These are phyloP conservation scores for Cutaneotrichosporon mucoides DNA, from an alignment of 1,284 basidiomycete genomes.

Conservation along the genomic window DNA sequence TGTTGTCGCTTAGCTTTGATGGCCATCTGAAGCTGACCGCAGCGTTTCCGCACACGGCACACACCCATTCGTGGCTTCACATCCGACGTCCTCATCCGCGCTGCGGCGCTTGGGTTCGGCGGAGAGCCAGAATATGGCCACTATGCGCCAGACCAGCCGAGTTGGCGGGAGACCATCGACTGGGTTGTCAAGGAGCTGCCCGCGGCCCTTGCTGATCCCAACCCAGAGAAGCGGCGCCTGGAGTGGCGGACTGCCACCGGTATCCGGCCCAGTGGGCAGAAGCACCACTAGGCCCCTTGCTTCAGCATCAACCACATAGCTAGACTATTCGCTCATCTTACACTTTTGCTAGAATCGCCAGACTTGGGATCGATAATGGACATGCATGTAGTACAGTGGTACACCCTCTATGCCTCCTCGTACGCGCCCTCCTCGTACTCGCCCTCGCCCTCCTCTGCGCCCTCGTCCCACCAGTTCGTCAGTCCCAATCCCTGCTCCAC, in stretches of 20 bases:
- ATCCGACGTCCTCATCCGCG: conserved; percentile 70
- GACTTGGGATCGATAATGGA: too few species aligned
- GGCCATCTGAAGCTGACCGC: conserved; percentile 55
- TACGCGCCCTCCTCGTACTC: too few species aligned
- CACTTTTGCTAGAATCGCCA: too few species aligned
- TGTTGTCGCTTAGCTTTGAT: too few species aligned
- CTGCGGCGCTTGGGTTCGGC: conserved; percentile 59
- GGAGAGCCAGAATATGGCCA: conserved; percentile 54
- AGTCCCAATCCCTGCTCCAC: conserved; percentile 80
- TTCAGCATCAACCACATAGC: neutral
- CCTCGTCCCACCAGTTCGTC: conserved; percentile 55
- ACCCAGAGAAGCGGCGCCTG: neutral
- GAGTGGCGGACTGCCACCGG: conserved; percentile 12
- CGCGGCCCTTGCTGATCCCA: conserved; percentile 16
- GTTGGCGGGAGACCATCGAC: conserved; percentile 30
- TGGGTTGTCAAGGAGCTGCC: conserved; percentile 36
- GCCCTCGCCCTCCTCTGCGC: conserved; percentile 1
- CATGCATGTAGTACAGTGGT: conserved; percentile 3
- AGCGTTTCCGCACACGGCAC: conserved; percentile 68
- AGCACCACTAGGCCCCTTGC: neutral
- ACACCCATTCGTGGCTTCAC: conserved; percentile 78
- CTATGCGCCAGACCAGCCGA: conserved; percentile 53
- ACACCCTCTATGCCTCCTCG: neutral
- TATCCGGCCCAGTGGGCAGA: conserved; percentile 7
- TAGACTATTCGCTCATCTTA: too few species aligned